Base-by-base conservation (phyloP, 2,329 filamentous ascomycete species). In the Nigrograna mackinnonii region DNA sequence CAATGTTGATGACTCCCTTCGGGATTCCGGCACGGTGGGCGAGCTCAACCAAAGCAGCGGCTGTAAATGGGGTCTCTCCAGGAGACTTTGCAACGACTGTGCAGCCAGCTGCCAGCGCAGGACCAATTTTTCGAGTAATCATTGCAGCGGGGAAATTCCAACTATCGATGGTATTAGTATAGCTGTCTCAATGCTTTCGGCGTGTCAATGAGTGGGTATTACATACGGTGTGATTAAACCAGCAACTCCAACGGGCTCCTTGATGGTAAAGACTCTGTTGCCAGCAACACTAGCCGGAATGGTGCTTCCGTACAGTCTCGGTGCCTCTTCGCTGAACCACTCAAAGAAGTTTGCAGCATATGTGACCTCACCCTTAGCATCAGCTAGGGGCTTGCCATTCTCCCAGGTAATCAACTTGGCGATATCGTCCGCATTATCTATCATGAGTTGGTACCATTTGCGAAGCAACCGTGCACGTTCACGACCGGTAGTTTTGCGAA, bases 71-170 rank as follows among this genome's bases (percentile, higher is more conserved):
- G 1, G 94, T 96, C 75, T 97, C 92, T 36, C 86, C 85, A 1
- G 92, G 91, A 13, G 91, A 87, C 70, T 99, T 99, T 58, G 85
- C 85, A 2, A 97, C 91, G 2, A 95, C 88, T 0, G 92, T 96
- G 73, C 92, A 97, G 44, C 94, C 94, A n/a, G 91, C 91, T 14
- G 94, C 94, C 42, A 97, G 78, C 6, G 87, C 88, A 2, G 89
- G 74, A 3, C 73, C 74, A 37, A 77, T 75, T 54, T 78, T 78
- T 37, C 74, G 66, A 18, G 74, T 77, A 4, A 75, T 71, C 73
- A 76, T 76, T 13, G 73, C 74, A 3, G 72, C 72, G 4, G 73
- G 73, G 60, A 95, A 95, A 71, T 95, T 95, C 90, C 89, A 94
- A n/a, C n/a, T n/a, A n/a, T n/a, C n/a, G n/a, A n/a, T n/a, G n/a